Conservation (phyloP, 306 rosid species). For the Fagus crenata region DNA sequence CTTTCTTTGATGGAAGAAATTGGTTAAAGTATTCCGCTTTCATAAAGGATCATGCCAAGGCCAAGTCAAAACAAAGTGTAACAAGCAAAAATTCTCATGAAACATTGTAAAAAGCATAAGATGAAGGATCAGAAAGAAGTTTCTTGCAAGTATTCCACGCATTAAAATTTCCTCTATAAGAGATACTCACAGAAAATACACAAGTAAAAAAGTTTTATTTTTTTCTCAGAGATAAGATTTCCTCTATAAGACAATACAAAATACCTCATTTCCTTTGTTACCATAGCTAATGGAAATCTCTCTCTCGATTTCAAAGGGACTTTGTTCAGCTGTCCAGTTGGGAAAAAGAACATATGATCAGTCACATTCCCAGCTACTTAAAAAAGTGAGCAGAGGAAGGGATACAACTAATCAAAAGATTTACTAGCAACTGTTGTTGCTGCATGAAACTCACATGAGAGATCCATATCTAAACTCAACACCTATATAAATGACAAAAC, state of each 20-base stretch:
- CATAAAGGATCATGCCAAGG: not conserved
- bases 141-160: not conserved
- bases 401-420: not conserved
- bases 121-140: not conserved
- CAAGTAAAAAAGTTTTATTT: not conserved
- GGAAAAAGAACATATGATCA: slow-evolving; percentile 23
- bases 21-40: not conserved
- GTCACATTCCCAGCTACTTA: slow-evolving; percentile 21
- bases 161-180: not conserved
- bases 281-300: slow-evolving; percentile 91
- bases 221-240: not conserved
- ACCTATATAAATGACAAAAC: not conserved
- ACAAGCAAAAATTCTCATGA: not conserved
- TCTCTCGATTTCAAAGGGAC: slow-evolving; percentile 43
- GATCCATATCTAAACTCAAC: not conserved
- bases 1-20: not conserved
- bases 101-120: not conserved
- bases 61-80: slow-evolving; percentile 6
- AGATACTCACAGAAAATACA: not conserved
- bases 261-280: slow-evolving; percentile 95
- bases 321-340: slow-evolving; percentile 60
- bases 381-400: slow-evolving; percentile 9
- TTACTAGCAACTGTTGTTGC: slow-evolving; percentile 16
- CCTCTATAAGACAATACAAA: slow-evolving; percentile 1
- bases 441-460: not conserved